Evolutionary conservation across 805 yeast genomes (phyloP), one percentile per base, ranked within the genome.

Genomic region (Yarrowia sp.): DNA sequence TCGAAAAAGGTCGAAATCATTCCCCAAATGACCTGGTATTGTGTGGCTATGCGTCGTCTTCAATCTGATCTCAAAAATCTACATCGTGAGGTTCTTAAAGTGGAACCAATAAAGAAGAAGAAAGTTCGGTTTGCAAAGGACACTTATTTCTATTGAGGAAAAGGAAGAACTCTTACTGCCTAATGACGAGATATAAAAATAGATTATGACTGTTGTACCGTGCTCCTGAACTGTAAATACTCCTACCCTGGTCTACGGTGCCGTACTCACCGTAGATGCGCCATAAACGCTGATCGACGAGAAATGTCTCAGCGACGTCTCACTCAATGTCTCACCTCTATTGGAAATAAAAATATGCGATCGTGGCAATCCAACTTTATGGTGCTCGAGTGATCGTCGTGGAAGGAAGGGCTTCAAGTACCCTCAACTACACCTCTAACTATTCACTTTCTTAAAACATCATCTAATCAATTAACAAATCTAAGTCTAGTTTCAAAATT

Each of bases 71-170:
- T 61, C 8, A 30, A 39, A 19, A 15, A 20, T 24, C 44, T 55
- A 5, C 44, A 39, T 19, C 44, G 61, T 15, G 61, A 39, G 38
- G 46, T 39, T 10, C 12, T 19, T 5, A 55, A 55, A 12, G 34
- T 40, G n/a, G 61, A 55, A 38, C 34, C 19, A 38, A 19, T 52
- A 2, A 55, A 55, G n/a, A 55, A 55, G 38, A 55, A 55, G 30
- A 55, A 55, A n/a, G 61, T 55, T n/a, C 61, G 61, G 13, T 55
- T 55, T 24, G 34, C 61, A 3, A 24, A 39, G 14, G 61, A 55
- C 36, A 55, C 61, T 8, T 55, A 39, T 15, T 55, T 55, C 9
- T 40, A 55, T 6, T 55, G 42, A 30, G 5, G 33, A 15, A n/a
- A 15, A 9, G 8, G 9, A 9, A 7, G 19, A n/a, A 15, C 10